Conservation (phyloP, 352 stramenopile species). For the Sclerospora graminicola region DNA sequence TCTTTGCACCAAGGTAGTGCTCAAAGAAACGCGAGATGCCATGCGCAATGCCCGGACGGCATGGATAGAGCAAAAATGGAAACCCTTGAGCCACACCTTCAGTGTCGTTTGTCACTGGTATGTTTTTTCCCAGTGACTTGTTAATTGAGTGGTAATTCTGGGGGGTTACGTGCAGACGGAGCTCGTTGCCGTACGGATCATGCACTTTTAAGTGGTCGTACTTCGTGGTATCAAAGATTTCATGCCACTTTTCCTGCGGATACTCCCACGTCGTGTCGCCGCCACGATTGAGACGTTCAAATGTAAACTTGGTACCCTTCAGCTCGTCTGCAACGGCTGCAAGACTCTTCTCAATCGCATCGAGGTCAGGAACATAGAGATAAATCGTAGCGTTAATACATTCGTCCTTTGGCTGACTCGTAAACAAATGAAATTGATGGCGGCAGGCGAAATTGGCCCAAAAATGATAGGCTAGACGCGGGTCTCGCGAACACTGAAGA, state of each 20-base stretch:
- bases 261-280: constrained; percentile 36
- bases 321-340: constrained; percentile 33
- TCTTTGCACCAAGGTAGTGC: constrained; percentile 51
- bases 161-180: constrained; percentile 44
- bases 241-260: constrained; percentile 45
- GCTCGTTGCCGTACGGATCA: constrained; percentile 52
- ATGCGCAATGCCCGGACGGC: constrained; percentile 38
- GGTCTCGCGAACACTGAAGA: constrained; percentile 50
- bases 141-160: constrained; percentile 51
- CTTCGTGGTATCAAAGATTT: constrained; percentile 28
- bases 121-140: constrained; percentile 36
- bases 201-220: constrained; percentile 55
- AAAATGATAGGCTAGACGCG: constrained; percentile 54
- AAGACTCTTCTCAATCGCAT: constrained; percentile 46
- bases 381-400: constrained; percentile 47
- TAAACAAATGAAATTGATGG: constrained; percentile 71
- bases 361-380: constrained; percentile 48
- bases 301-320: constrained; percentile 35
- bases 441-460: constrained; percentile 53
- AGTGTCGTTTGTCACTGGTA: constrained; percentile 35
- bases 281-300: constrained; percentile 46
- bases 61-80: constrained; percentile 49
- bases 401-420: constrained; percentile 42
- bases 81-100: constrained; percentile 39
- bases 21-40: constrained; percentile 64